These are phyloP conservation scores for apple (Malus domestica) DNA, from an alignment of 306 rosid genomes.

Conservation along the genomic window DNA sequence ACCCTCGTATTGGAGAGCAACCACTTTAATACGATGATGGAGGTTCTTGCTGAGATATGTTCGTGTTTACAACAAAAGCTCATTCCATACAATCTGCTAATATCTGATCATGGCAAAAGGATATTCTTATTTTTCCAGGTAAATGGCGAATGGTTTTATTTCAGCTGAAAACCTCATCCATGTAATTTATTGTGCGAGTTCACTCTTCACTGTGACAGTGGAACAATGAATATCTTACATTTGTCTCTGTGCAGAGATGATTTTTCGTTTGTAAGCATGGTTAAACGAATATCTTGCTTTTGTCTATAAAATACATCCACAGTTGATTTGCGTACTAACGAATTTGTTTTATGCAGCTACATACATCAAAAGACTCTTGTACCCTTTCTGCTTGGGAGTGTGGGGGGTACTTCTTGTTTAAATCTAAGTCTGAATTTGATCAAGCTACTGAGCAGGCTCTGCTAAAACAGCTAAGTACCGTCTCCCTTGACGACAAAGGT, in stretches of 20 bases:
- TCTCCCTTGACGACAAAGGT: constrained; percentile 19
- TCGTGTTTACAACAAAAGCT: constrained; percentile 16
- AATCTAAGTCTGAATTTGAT: constrained; percentile 26
- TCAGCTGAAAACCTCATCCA: not conserved
- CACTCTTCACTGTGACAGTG: too few relatives aligned
- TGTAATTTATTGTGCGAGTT: too few relatives aligned
- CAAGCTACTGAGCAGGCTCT: constrained; percentile 20
- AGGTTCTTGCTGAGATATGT: constrained; percentile 28
- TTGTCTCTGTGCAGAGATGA: too few relatives aligned
- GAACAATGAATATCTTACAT: too few relatives aligned
- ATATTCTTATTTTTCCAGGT: constrained; percentile 36
- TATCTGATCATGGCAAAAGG: constrained; percentile 29
- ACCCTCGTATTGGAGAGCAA: constrained; percentile 29
- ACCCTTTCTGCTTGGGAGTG: constrained; percentile 39
- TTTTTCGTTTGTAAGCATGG: too few relatives aligned
- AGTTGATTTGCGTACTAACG: not conserved
- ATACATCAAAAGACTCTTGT: not conserved
- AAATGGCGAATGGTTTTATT: not conserved
- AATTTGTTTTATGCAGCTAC: constrained; percentile 15
- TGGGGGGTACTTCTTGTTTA: constrained; percentile 33
- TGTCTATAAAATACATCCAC: too few relatives aligned
- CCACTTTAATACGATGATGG: constrained; percentile 12
- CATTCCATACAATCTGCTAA: constrained; percentile 24
- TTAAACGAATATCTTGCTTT: too few relatives aligned
- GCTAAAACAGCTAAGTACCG: constrained; percentile 11